Evolutionary conservation across 2,329 filamentous ascomycete species (phyloP).

Genomic region (Chrysoporthe deuterocubensis): DNA sequence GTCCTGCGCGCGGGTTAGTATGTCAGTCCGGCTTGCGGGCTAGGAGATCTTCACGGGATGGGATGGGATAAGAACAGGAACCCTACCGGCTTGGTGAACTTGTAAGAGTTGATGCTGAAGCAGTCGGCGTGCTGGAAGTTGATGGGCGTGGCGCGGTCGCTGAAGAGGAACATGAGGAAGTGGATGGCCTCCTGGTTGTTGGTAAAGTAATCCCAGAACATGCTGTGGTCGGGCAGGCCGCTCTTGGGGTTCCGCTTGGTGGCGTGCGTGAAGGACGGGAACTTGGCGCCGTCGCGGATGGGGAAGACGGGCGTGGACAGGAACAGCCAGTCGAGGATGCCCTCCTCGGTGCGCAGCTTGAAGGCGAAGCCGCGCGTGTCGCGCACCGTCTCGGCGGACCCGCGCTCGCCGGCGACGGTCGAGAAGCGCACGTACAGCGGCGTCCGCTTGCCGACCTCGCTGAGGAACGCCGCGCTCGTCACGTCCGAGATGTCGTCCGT

Average conservation of each 20-base stretch:
- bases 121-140: constrained; percentile 51
- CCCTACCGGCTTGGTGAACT: constrained; percentile 41
- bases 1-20: constrained; percentile 6
- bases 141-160: constrained; percentile 51
- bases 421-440: constrained; percentile 41
- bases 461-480: constrained; percentile 59
- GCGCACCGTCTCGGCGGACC: constrained; percentile 57
- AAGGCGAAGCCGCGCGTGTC: constrained; percentile 68
- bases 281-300: constrained; percentile 52
- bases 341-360: constrained; percentile 67
- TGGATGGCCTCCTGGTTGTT: constrained; percentile 54
- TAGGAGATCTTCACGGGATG: too few species aligned
- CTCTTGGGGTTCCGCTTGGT: constrained; percentile 18
- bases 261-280: constrained; percentile 42
- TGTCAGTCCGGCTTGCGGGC: background rate
- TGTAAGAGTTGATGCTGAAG: constrained; percentile 54
- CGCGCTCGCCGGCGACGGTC: constrained; percentile 24
- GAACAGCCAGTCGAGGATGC: constrained; percentile 61
- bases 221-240: constrained; percentile 12
- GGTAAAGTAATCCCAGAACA: constrained; percentile 38
- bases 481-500: constrained; percentile 61
- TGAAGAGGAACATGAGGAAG: constrained; percentile 56
- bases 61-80: background rate
- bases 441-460: constrained; percentile 56
- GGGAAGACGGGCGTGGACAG: constrained; percentile 45